Base-by-base conservation (phyloP, 306 rosid genomes). In the Coriaria nepalensis region DNA sequence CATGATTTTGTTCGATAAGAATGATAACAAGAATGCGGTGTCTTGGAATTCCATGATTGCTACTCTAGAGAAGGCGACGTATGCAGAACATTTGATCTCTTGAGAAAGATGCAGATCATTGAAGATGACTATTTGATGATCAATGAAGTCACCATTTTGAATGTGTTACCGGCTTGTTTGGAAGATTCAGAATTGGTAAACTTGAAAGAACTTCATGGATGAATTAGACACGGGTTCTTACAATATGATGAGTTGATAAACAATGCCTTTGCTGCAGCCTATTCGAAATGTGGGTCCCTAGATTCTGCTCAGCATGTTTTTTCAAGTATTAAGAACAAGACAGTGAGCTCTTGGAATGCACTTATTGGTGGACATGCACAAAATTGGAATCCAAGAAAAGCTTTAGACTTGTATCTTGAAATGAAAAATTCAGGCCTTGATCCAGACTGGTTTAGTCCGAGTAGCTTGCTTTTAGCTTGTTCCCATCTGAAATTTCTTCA, bases 301-400 rank as follows among this genome's bases (percentile, higher is more conserved):
- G 48, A 33, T 47, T 75, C 44, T 34, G 87, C 96, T 15, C 78
- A 75, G 57, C 57, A 41, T 35, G 84, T 80, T 11, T 87, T 87
- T 33, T 43, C 9, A 64, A 70, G 67, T 39, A 75, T 79, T 55
- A 56, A 60, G 56, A 49, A n/a, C 0, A 79, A 70, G 70, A 68
- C 84, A 4, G 87, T 75, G 44, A 75, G 76, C 73, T 70, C 94
- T 43, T 87, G 94, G 92, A 87, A 87, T 49, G 94, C 96, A 9
- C 33, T 87, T 47, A 79, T 79, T 40, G 80, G 87, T 1, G 84
- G 74, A 13, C 64, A 37, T 55, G 82, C 78, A 0, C 94, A 79
- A 65, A 87, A 87, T 67, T 92, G 92, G 40, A 72, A 74, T 68
- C 84, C 94, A 15, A 8, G 48, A 49, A 73, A 56, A 50, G 92